A percentile compares a stretch with the other conserved stretches of the same genome.
These are phyloP conservation scores for Elsinoe necatrix DNA, from an alignment of 2,329 filamentous ascomycete species.

Conservation along the genomic window DNA sequence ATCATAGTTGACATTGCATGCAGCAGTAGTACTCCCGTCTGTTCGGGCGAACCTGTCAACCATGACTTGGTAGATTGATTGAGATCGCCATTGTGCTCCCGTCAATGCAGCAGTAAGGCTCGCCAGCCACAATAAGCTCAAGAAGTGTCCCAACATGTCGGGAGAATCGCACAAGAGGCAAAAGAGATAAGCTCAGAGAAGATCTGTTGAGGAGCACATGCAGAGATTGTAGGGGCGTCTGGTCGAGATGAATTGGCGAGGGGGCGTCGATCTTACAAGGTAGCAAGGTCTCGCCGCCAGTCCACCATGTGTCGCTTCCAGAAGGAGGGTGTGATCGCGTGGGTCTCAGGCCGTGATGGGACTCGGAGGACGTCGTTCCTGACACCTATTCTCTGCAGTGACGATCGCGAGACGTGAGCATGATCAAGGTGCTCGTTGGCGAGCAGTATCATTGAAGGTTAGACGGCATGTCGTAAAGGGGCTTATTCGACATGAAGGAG, in stretches of 20 bases:
- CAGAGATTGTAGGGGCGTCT: background rate
- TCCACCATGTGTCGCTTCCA: background rate
- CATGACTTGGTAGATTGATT: constrained; percentile 37
- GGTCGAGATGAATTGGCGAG: background rate
- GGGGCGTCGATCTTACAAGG: background rate
- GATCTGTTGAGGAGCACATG: constrained; percentile 8
- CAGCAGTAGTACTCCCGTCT: constrained; percentile 33
- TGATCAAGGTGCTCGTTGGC: background rate
- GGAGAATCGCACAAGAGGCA: background rate
- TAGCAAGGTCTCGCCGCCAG: background rate
- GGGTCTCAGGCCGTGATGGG: constrained; percentile 11
- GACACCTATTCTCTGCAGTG: background rate
- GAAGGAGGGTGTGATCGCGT: background rate
- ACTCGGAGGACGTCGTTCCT: background rate
- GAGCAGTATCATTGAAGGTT: background rate
- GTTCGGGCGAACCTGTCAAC: constrained; percentile 35
- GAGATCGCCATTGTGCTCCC: constrained; percentile 31
- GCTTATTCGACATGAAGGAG: background rate
- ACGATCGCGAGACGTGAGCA: background rate
- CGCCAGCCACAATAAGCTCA: constrained; percentile 4
- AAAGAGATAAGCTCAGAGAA: background rate
- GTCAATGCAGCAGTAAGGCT: constrained; percentile 12
- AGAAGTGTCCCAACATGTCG: constrained; percentile 3
- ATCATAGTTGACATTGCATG: constrained; percentile 38
- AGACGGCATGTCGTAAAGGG: background rate